Conservation (phyloP, 371 early-diverging fungal genomes). For the Rhizopus microsporus region DNA sequence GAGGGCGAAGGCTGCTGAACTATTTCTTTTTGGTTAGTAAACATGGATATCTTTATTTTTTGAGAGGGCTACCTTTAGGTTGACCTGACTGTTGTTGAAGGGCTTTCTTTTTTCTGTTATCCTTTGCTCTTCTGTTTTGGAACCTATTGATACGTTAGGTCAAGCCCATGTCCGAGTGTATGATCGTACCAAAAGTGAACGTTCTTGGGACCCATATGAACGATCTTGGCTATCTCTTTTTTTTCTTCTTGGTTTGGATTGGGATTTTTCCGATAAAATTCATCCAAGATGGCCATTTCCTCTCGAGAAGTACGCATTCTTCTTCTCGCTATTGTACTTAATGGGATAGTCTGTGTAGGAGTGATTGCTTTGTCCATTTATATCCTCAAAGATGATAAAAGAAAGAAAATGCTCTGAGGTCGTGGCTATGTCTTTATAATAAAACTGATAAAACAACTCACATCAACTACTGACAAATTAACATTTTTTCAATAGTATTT, state of each 20-base stretch:
- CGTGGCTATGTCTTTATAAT: too few species aligned
- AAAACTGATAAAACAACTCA: too few species aligned
- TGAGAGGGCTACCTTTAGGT: neutral
- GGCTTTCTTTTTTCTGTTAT: slow-evolving; percentile 20
- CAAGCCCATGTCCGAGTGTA: neutral
- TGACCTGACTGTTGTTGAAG: neutral
- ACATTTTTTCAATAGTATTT: too few species aligned
- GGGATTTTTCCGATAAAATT: slow-evolving; percentile 18
- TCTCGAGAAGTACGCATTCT: slow-evolving; percentile 26
- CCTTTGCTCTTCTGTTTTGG: slow-evolving; percentile 35
- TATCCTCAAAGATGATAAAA: neutral
- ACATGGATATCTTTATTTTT: neutral
- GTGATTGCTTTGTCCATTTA: slow-evolving; percentile 1
- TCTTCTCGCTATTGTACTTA: slow-evolving; percentile 25
- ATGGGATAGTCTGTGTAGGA: neutral
- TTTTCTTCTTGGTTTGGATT: slow-evolving; percentile 25
- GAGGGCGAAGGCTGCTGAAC: neutral
- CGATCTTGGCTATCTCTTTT: slow-evolving; percentile 17
- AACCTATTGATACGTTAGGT: slow-evolving; percentile 18
- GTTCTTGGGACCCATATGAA: slow-evolving; percentile 25
- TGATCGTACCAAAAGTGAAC: slow-evolving; percentile 36
- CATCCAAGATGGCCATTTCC: slow-evolving; percentile 19
- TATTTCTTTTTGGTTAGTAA: neutral
- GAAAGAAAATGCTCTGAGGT: neutral
- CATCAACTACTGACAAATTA: too few species aligned